Percentiles rank a stretch among this genome's conserved stretches.
Evolutionary conservation across 805 yeast species (phyloP).

Genomic region (Brettanomyces nanus): DNA sequence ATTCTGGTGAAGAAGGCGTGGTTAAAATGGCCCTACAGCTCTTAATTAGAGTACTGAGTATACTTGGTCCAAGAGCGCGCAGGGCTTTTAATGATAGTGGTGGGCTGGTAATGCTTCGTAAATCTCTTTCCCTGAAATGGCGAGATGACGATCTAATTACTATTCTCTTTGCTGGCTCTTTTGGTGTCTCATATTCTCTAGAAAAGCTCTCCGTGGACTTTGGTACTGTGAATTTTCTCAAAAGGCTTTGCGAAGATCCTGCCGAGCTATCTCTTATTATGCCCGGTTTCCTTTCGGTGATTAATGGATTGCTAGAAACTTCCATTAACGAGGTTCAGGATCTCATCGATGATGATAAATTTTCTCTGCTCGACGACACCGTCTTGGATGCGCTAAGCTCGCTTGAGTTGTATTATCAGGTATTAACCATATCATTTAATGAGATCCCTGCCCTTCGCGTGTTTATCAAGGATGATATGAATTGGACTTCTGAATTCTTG

Average conservation of each 20-base stretch:
- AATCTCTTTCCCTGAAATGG: constrained; percentile 41
- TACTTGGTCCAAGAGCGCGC: constrained; percentile 38
- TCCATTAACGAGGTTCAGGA: background rate
- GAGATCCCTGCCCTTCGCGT: constrained; percentile 1
- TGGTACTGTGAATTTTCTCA: constrained; percentile 6
- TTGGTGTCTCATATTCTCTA: constrained; percentile 32
- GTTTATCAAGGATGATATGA: background rate
- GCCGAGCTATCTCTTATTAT: constrained; percentile 8
- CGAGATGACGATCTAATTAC: constrained; percentile 35
- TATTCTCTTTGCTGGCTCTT: constrained; percentile 35
- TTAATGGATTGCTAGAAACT: constrained; percentile 1
- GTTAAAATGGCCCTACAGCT: constrained; percentile 33
- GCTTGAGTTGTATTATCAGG: constrained; percentile 6
- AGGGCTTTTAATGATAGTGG: constrained; percentile 41
- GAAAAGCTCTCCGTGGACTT: constrained; percentile 7
- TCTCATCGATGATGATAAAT: background rate
- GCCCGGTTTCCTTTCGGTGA: background rate
- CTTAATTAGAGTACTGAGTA: constrained; percentile 39
- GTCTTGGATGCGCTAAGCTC: constrained; percentile 3
- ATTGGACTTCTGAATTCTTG: constrained; percentile 3
- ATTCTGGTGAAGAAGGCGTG: constrained; percentile 31
- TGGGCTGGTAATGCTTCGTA: constrained; percentile 43
- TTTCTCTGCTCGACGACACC: background rate
- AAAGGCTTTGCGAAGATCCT: constrained; percentile 12
- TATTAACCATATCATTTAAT: constrained; percentile 1